phyloP scores from a whole-genome alignment of 345 rosid genomes.

The Gossypium raimondii region DNA sequence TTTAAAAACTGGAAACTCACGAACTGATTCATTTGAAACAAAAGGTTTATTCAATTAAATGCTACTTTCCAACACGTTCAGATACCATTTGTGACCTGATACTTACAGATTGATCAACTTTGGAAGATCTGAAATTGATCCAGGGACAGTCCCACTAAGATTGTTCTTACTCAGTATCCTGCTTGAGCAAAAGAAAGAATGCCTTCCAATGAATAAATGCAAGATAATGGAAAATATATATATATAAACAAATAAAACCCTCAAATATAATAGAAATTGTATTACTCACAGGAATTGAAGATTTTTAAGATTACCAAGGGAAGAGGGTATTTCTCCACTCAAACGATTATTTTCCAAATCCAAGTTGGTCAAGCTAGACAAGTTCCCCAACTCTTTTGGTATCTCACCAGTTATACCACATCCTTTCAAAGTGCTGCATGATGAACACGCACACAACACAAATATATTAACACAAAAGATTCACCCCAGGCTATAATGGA shows the following conservation, averaged over 20 bases:
- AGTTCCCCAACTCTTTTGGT: slow-evolving; percentile 82
- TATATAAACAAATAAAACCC: slow-evolving; percentile 4
- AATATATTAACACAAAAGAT: neutral
- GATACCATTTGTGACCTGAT: slow-evolving; percentile 5
- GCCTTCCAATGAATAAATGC: neutral
- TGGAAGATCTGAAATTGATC: slow-evolving; percentile 53
- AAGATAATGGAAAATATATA: slow-evolving; percentile 9
- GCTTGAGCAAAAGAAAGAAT: slow-evolving; percentile 23
- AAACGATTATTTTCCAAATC: slow-evolving; percentile 84
- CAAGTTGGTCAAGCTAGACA: slow-evolving; percentile 74
- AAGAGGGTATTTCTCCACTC: slow-evolving; percentile 72
- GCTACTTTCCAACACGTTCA: neutral
- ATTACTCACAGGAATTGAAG: slow-evolving; percentile 90
- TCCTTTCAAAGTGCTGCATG: slow-evolving; percentile 78
- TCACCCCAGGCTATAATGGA: neutral
- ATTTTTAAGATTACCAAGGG: slow-evolving; percentile 74
- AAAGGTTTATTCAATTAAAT: slow-evolving; percentile 3
- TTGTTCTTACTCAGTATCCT: slow-evolving; percentile 89
- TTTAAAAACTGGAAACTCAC: slow-evolving; percentile 1
- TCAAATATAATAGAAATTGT: slow-evolving; percentile 11
- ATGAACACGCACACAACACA: slow-evolving; percentile 9
- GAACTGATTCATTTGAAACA: slow-evolving; percentile 6
- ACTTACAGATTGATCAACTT: slow-evolving; percentile 78
- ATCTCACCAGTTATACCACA: slow-evolving; percentile 81
- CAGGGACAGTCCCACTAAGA: slow-evolving; percentile 73